Evolutionary conservation across 805 yeast species (phyloP).

Genomic region (Torulaspora microellipsoides): DNA sequence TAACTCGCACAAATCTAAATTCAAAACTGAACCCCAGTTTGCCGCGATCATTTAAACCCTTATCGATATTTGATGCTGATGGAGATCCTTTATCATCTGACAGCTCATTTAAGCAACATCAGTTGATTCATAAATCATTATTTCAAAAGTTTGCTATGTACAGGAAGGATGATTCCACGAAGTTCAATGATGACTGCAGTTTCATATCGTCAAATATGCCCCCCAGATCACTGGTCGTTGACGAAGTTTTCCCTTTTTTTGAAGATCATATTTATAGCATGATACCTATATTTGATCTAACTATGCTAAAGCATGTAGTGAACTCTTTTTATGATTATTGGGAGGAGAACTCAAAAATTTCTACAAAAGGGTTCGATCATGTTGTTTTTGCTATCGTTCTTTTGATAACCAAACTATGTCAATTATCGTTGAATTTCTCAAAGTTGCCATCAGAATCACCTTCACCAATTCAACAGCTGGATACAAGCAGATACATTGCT

Average conservation of each 20-base stretch:
- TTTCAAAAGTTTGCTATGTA: slow-evolving; percentile 28
- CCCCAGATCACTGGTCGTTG: slow-evolving; percentile 13
- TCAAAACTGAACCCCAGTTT: slow-evolving; percentile 15
- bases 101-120: slow-evolving; percentile 15
- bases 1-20: slow-evolving; percentile 8
- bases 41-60: slow-evolving; percentile 24
- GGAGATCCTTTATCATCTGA: slow-evolving; percentile 17
- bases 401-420: slow-evolving; percentile 23
- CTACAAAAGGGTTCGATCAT: slow-evolving; percentile 24
- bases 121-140: slow-evolving; percentile 21
- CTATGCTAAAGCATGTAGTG: slow-evolving; percentile 14
- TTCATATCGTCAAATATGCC: slow-evolving; percentile 18
- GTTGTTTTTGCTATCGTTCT: slow-evolving; percentile 22
- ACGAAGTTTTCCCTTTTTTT: slow-evolving; percentile 23
- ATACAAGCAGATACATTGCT: slow-evolving; percentile 24
- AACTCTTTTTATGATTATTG: slow-evolving; percentile 16
- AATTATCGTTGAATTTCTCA: slow-evolving; percentile 24
- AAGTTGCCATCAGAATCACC: slow-evolving; percentile 6
- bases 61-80: slow-evolving; percentile 22
- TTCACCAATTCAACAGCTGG: slow-evolving; percentile 13
- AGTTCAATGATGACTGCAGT: slow-evolving; percentile 6
- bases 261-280: slow-evolving; percentile 18
- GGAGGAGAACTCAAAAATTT: slow-evolving; percentile 7
- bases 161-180: slow-evolving; percentile 19
- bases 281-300: slow-evolving; percentile 26